These are phyloP conservation scores for Backusella macrospora DNA, from an alignment of 192 early-diverging fungal species.

Conservation along the genomic window DNA sequence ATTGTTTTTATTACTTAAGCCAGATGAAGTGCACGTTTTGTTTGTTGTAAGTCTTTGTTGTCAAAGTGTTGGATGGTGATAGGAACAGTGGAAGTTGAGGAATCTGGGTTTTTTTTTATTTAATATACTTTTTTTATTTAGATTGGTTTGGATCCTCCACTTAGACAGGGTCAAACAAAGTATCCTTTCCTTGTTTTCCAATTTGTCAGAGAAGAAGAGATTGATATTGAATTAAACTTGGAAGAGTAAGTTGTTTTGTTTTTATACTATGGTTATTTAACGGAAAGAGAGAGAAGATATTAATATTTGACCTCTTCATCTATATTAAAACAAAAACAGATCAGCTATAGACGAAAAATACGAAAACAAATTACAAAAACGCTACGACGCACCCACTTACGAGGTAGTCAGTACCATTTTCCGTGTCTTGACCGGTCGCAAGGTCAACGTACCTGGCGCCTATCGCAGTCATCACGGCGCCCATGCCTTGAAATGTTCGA, in stretches of 20 bases:
- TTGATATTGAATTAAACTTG: conserved; percentile 80
- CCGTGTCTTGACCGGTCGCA: conserved; percentile 77
- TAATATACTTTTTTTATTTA: conserved; percentile 8
- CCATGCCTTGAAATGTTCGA: conserved; percentile 88
- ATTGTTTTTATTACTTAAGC: conserved; percentile 90
- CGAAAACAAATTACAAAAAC: conserved; percentile 74
- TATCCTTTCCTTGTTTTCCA: conserved; percentile 97
- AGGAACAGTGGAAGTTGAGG: too few relatives aligned
- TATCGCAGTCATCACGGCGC: conserved; percentile 75
- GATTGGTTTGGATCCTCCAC: conserved; percentile 92
- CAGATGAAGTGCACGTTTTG: conserved; percentile 89
- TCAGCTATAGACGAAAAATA: conserved; percentile 71
- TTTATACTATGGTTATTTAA: conserved; percentile 12
- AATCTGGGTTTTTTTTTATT: conserved; percentile 4
- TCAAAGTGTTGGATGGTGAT: too few relatives aligned
- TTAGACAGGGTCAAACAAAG: conserved; percentile 95
- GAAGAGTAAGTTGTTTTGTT: conserved; percentile 56
- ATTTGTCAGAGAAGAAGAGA: conserved; percentile 92
- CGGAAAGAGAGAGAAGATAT: too few relatives aligned
- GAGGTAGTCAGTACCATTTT: conserved; percentile 87
- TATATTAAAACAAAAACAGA: conserved; percentile 28
- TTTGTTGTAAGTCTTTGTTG: conserved; percentile 63
- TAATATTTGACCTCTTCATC: background rate
- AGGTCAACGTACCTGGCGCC: conserved; percentile 68
- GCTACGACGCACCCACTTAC: conserved; percentile 86